Conservation (phyloP, 1,139 yeast genomes). For the Kluyveromyces marxianus region DNA sequence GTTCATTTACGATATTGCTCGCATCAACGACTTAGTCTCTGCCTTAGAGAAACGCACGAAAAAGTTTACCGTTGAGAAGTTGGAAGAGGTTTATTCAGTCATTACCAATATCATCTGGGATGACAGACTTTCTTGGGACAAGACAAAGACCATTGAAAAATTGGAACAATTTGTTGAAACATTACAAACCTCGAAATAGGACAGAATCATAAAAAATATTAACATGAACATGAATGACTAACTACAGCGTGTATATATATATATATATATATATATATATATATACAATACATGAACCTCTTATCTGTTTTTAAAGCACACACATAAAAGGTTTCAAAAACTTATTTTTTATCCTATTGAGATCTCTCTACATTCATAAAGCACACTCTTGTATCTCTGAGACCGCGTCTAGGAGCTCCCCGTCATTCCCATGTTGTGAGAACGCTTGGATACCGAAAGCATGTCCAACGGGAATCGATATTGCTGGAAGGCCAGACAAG, state of each 20-base stretch:
- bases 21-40: slow-evolving; percentile 25
- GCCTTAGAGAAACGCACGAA: slow-evolving; percentile 38
- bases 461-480: slow-evolving; percentile 52
- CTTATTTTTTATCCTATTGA: too few species aligned
- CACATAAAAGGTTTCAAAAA: too few species aligned
- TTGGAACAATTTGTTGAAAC: slow-evolving; percentile 6
- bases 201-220: too few species aligned
- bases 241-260: too few species aligned
- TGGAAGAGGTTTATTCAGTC: slow-evolving; percentile 68
- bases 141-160: slow-evolving; percentile 34
- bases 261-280: too few species aligned
- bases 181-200: neutral
- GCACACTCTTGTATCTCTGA: slow-evolving; percentile 7
- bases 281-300: too few species aligned
- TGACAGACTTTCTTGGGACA: slow-evolving; percentile 60
- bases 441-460: slow-evolving; percentile 56
- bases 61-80: slow-evolving; percentile 52
- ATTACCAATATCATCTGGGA: slow-evolving; percentile 73
- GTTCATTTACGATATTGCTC: slow-evolving; percentile 31
- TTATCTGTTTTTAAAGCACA: too few species aligned
- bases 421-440: slow-evolving; percentile 84
- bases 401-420: slow-evolving; percentile 41
- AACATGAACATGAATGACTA: too few species aligned
- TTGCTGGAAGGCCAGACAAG: slow-evolving; percentile 83
- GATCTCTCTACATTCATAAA: too few species aligned